Evolutionary conservation across 2,329 filamentous ascomycete species (phyloP).

Genomic region (Claviceps sorghi): DNA sequence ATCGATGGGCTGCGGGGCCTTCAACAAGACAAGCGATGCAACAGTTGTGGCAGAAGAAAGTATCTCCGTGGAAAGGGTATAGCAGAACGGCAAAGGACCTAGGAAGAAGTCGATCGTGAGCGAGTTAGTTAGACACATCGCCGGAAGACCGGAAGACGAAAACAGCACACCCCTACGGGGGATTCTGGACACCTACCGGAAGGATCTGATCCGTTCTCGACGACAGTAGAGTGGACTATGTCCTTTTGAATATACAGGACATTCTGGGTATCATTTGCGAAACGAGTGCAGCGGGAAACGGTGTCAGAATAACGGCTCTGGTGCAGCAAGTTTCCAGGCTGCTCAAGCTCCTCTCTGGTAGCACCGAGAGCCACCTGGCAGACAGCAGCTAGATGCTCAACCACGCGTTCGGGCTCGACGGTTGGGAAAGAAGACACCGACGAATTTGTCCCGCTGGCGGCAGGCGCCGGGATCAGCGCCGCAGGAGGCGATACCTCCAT

Average conservation of each 20-base stretch:
- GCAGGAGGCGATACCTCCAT: constrained; percentile 41
- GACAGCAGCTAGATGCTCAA: constrained; percentile 58
- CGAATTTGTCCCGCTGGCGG: constrained; percentile 23
- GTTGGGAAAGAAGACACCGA: constrained; percentile 32
- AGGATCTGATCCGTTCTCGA: constrained; percentile 33
- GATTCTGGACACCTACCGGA: constrained; percentile 23
- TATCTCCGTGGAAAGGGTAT: constrained; percentile 70
- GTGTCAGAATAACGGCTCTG: constrained; percentile 60
- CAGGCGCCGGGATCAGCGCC: constrained; percentile 27
- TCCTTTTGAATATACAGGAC: constrained; percentile 89
- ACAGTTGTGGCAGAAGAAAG: constrained; percentile 65
- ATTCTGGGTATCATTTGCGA: constrained; percentile 75
- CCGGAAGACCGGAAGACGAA: no score
- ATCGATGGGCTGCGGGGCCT: constrained; percentile 79
- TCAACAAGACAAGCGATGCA: constrained; percentile 77
- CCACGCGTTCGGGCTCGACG: constrained; percentile 52
- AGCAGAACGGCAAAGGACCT: constrained; percentile 48
- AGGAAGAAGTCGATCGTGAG: constrained; percentile 6
- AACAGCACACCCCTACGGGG: not conserved
- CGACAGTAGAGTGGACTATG: constrained; percentile 37
- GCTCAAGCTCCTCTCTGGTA: constrained; percentile 62
- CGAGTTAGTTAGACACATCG: not conserved
- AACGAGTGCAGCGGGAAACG: constrained; percentile 71
- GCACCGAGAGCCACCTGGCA: constrained; percentile 63
- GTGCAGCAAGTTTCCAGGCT: constrained; percentile 69